Evolutionary conservation across 306 rosid genomes (phyloP).

Genomic region (Cicer pinnatifidum): DNA sequence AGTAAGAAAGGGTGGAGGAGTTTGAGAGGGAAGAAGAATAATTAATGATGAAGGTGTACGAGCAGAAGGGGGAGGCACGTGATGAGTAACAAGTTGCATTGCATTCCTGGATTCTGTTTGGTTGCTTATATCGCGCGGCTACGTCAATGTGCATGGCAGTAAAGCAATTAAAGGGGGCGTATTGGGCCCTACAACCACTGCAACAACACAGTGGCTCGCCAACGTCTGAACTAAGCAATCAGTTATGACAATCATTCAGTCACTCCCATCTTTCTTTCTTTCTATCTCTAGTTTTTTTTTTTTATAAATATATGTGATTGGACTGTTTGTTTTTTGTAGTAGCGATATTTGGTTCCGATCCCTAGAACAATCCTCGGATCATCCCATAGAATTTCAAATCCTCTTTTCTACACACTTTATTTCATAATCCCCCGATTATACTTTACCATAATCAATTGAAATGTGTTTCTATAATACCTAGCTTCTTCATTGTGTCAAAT

Average conservation of each 20-base stretch:
- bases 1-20: too few species aligned
- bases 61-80: neutral
- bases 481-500: too few species aligned
- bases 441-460: too few species aligned
- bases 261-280: neutral
- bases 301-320: neutral
- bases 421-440: too few species aligned
- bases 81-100: conserved; percentile 18
- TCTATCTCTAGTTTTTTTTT: neutral
- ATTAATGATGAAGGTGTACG: too few species aligned
- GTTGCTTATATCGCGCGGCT: conserved; percentile 39
- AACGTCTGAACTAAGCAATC: conserved; percentile 56
- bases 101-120: conserved; percentile 2
- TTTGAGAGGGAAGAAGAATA: too few species aligned
- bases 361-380: conserved; percentile 8
- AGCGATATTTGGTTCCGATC: neutral
- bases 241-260: conserved; percentile 48
- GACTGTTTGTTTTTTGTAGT: too few species aligned
- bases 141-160: conserved; percentile 47
- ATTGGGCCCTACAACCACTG: conserved; percentile 28
- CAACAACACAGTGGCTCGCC: conserved; percentile 21
- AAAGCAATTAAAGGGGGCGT: conserved; percentile 11
- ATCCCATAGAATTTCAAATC: neutral
- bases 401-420: too few species aligned
- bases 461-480: too few species aligned